Base-by-base conservation (phyloP, 129 eudicot species). In the Cynara cardunculus region DNA sequence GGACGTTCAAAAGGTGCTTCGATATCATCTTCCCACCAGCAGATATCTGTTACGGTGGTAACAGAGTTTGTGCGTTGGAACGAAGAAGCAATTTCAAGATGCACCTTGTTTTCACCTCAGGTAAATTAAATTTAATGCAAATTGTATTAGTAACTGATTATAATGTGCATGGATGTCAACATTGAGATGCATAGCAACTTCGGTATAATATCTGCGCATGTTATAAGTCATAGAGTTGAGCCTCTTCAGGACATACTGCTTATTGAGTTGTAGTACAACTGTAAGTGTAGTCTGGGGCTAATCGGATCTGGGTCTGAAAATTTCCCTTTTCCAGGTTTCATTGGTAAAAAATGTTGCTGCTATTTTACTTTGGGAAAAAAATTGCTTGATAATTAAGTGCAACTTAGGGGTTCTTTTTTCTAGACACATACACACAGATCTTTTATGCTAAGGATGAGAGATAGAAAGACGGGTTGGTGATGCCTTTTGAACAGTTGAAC, bases 31-130 rank as follows among this genome's bases (percentile, higher is more conserved):
- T 89, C 93, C 64, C 91, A 85, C 78, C 95, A 91, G 81, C 99
- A 96, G 85, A 96, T 96, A 83, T 96, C 99, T 71, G 99, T 96
- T 83, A 93, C 98, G 62, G 98, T 88, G 75, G 99, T 96, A 84
- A 96, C 99, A 13, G 99, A 96, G 88, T 96, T 96, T 87, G 97
- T 93, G 16, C 97, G 99, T 31, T 96, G 99, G 99, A 96, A 96
- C 39, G 99, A 96, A 90, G 99, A 96, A 88, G 99, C 99, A 74
- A 80, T 96, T 31, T 88, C 98, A 6, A 88, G 99, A 86, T 92
- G 97, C 80, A 88, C 85, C 69, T 85, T 96, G 90, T 91, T 96
- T 85, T 90, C 98, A 46, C 82, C 98, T 76, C 98, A 90, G 97
- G 98, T 96, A 82, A 27, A 73, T 39, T 35, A 67, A 9, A 16